Conservation (phyloP, 1,284 basidiomycete species). For the Sanghuangporus baumii region DNA sequence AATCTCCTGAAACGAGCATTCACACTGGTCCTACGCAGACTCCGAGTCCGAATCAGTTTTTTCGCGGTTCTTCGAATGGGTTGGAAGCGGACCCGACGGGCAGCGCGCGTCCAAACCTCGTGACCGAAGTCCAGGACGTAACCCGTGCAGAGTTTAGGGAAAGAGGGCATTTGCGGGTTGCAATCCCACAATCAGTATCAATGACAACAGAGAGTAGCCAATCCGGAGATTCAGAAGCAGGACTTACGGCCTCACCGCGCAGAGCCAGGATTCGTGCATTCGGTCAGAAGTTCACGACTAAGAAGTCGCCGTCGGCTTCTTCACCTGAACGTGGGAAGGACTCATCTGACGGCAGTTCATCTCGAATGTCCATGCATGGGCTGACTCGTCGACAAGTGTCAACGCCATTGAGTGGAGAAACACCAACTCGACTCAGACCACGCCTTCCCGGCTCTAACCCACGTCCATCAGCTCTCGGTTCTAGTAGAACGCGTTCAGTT, state of each 20-base stretch:
- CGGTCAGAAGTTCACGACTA: conserved; percentile 9
- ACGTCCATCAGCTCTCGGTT: background rate
- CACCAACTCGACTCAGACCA: conserved; percentile 9
- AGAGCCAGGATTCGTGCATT: conserved; percentile 9
- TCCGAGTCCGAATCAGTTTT: conserved; percentile 24
- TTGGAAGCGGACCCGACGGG: conserved; percentile 14
- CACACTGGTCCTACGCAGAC: background rate
- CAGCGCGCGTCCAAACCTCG: background rate
- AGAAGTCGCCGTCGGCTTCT: background rate
- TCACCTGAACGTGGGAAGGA: background rate
- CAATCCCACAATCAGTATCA: background rate
- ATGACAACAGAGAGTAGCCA: conserved; percentile 3
- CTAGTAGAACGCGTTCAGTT: background rate
- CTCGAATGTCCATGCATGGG: background rate
- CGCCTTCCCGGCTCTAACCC: conserved; percentile 4
- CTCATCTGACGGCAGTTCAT: background rate
- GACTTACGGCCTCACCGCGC: conserved; percentile 3
- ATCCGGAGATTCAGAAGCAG: conserved; percentile 10
- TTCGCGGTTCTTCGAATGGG: conserved; percentile 36
- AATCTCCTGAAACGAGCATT: background rate
- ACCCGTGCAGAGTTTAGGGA: background rate
- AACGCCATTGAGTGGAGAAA: background rate
- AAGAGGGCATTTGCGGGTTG: background rate
- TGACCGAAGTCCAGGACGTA: background rate
- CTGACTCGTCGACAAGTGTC: background rate